A percentile compares a stretch with the other conserved stretches of the same genome.
Evolutionary conservation across 179 eudicot species (phyloP).

Genomic region (Drosera spatulata): DNA sequence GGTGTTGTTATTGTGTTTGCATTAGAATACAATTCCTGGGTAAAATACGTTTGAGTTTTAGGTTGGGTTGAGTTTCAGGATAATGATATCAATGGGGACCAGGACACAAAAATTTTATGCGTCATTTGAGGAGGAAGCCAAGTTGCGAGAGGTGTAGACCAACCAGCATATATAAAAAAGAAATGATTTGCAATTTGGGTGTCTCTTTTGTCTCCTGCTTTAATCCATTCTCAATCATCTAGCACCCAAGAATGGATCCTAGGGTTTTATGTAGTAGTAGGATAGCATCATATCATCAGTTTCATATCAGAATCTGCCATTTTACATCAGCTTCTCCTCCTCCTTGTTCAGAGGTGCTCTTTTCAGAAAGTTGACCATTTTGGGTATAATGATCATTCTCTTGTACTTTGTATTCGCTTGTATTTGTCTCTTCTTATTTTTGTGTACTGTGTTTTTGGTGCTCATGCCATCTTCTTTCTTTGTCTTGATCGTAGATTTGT

Average conservation of each 20-base stretch:
- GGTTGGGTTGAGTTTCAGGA: too few species aligned
- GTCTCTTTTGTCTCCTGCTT: background rate
- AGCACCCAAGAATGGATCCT: slow-evolving; percentile 2
- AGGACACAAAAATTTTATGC: too few species aligned
- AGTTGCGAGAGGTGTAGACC: background rate
- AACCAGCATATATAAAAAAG: background rate
- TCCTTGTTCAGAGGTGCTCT: background rate
- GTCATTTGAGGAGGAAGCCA: slow-evolving; percentile 8
- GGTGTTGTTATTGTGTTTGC: too few species aligned
- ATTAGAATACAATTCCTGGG: too few species aligned
- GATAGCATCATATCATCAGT: background rate
- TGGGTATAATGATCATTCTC: background rate
- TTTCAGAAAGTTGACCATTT: background rate
- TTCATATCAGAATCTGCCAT: background rate
- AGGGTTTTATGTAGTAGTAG: background rate
- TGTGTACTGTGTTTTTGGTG: too few species aligned
- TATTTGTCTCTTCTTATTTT: too few species aligned
- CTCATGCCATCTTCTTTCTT: too few species aligned
- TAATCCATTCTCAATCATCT: slow-evolving; percentile 1
- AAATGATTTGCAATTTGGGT: too few species aligned
- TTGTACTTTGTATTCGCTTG: background rate
- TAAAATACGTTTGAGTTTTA: too few species aligned
- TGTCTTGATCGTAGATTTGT: too few species aligned
- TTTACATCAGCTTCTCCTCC: background rate
- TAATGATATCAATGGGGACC: too few species aligned